phyloP scores from a whole-genome alignment of 352 stramenopile genomes.

The Saprolegnia parasitica region DNA sequence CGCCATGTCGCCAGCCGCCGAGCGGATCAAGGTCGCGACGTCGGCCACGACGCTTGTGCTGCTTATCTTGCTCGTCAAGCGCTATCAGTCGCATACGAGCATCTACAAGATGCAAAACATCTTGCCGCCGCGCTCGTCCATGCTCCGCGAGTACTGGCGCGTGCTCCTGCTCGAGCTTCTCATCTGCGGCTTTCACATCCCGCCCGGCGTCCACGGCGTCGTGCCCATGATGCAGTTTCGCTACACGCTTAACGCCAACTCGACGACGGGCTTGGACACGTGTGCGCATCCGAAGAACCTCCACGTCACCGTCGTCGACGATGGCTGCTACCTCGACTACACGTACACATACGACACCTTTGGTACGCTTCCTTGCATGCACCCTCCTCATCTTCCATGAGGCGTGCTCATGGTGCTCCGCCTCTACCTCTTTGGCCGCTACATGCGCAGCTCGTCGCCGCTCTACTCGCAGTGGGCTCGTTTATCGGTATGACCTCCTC shows the following conservation, averaged over 20 bases:
- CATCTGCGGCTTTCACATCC: constrained; percentile 62
- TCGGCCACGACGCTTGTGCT: constrained; percentile 42
- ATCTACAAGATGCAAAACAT: constrained; percentile 57
- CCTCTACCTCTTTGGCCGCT: constrained; percentile 60
- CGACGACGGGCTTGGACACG: constrained; percentile 1
- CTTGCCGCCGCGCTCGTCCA: constrained; percentile 34
- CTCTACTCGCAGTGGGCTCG: constrained; percentile 72
- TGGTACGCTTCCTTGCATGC: no score
- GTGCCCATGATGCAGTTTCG: constrained; percentile 50
- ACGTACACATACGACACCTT: constrained; percentile 55
- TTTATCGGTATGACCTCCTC: constrained; percentile 43
- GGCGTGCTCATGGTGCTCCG: constrained; percentile 64
- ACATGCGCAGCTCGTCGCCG: constrained; percentile 60
- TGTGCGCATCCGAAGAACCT: constrained; percentile 16
- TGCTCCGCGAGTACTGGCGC: constrained; percentile 33
- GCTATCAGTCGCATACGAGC: constrained; percentile 42
- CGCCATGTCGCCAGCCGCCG: constrained; percentile 10
- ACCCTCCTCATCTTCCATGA: no score
- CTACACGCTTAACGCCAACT: constrained; percentile 31
- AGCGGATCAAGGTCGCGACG: constrained; percentile 41
- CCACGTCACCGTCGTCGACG: constrained; percentile 14
- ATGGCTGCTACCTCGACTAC: constrained; percentile 59
- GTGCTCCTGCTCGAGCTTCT: constrained; percentile 49
- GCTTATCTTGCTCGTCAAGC: constrained; percentile 42
- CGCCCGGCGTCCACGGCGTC: constrained; percentile 39